phyloP scores from a whole-genome alignment of 2,329 filamentous ascomycete species.

The Talaromyces sp. region DNA sequence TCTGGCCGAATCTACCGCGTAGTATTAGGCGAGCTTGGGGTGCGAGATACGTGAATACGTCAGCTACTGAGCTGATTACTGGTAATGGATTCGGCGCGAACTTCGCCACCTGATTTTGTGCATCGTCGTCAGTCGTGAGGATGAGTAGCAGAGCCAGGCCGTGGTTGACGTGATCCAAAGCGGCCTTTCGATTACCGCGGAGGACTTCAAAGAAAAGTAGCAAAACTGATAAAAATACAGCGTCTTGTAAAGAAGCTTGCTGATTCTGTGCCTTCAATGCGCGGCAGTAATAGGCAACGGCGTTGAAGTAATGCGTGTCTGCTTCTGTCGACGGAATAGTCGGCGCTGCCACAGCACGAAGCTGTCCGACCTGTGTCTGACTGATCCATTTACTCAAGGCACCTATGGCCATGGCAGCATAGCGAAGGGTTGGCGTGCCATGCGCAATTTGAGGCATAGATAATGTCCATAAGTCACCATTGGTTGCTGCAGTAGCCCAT shows the following conservation, averaged over 20 bases:
- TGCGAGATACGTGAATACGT: constrained; percentile 14
- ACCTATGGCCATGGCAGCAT: constrained; percentile 13
- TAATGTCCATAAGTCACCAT: constrained; percentile 10
- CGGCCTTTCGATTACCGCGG: constrained; percentile 9
- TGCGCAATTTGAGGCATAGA: constrained; percentile 8
- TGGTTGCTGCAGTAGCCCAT: constrained; percentile 10
- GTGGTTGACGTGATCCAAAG: constrained; percentile 14
- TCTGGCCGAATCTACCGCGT: constrained; percentile 6
- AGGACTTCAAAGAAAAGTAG: constrained; percentile 15
- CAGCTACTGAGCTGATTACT: constrained; percentile 14
- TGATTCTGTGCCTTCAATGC: constrained; percentile 11
- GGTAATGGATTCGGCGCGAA: constrained; percentile 4
- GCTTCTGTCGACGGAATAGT: constrained; percentile 3
- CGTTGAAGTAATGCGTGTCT: constrained; percentile 13
- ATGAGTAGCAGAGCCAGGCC: constrained; percentile 13
- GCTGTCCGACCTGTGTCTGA: background rate
- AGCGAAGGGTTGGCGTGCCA: constrained; percentile 7
- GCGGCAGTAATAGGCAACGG: constrained; percentile 14
- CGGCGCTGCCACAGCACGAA: constrained; percentile 1
- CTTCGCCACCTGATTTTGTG: background rate
- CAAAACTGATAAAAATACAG: constrained; percentile 5
- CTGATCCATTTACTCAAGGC: constrained; percentile 13
- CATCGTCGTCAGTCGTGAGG: constrained; percentile 6
- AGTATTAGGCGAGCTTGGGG: constrained; percentile 11
- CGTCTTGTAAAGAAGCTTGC: constrained; percentile 12